Evolutionary conservation across 495 filamentous ascomycete genomes (phyloP), one percentile per base, ranked within the genome.

Genomic region (Emericellopsis terricola): DNA sequence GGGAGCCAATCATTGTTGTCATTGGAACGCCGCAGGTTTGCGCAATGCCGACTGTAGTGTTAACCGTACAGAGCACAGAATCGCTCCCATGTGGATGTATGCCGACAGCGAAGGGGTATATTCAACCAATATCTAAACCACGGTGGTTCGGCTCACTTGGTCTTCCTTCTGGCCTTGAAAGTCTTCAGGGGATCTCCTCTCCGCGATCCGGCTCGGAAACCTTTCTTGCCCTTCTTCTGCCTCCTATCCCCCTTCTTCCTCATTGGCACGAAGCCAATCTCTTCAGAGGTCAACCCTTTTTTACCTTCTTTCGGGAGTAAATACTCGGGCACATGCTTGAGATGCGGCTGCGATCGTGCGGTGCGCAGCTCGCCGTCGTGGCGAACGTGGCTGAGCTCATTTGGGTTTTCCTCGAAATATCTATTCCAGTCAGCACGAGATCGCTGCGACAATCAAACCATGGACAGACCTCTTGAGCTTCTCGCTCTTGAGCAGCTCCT

Each of bases 261-360:
- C 42, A 94, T 67, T 0, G 76, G 69, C 24, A 93, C 81, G 47
- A 80, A 87, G 1, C 76, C 73, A 19, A 78, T 58, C 31, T 74
- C 62, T 17, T 66, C 64, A 15, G 59, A 60, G 8, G 68, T 68
- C 26, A 83, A 51, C 2, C 62, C 76, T 42, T 72, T 72, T 45
- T 69, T 75, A 0, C 79, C 84, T 41, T 79, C 83, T 15, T 63
- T 66, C 0, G 89, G 89, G 45, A 99, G 65, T 30, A 99, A 55
- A 55, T 99, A 99, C 16, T 92, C 84, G 0, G 89, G 89, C 2
- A 99, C 81, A 59, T 96, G 85, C 55, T 81, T 92, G 38, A 99
- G 55, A 64, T 99, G 91, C 8, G 76, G 65, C 56, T 93, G 84
- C 19, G 85, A 65, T 41, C 80, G 64, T 3, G 80, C 78, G 15